Percentiles rank a stretch among this genome's conserved stretches.
These are phyloP conservation scores for Barnettozyma botsteinii DNA, from an alignment of 805 yeast genomes.

Conservation along the genomic window DNA sequence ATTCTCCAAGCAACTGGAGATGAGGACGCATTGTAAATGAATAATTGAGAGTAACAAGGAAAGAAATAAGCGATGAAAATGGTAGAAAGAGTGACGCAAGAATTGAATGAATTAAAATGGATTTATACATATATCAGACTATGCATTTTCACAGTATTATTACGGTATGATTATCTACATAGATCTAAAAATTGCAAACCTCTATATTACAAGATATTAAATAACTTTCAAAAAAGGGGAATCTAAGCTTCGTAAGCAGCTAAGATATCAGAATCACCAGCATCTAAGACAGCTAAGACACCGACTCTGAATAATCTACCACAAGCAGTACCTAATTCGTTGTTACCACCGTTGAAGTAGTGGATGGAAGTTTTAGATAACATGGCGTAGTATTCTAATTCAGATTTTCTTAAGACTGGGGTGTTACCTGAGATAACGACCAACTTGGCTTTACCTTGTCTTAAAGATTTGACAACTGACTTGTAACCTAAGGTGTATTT, in stretches of 20 bases:
- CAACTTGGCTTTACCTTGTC: slow-evolving; percentile 99
- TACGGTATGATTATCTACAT: no score
- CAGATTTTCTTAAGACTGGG: slow-evolving; percentile 99
- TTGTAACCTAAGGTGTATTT: slow-evolving; percentile 99
- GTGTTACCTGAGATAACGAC: slow-evolving; percentile 98
- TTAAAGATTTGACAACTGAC: slow-evolving; percentile 95
- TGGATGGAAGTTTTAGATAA: slow-evolving; percentile 92
- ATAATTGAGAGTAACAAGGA: neutral
- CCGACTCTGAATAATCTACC: slow-evolving; percentile 99
- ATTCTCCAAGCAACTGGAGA: neutral
- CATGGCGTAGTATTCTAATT: slow-evolving; percentile 99
- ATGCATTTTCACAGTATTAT: no score
- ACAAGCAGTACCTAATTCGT: slow-evolving; percentile 99
- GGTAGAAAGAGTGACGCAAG: no score
- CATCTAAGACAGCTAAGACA: slow-evolving; percentile 91
- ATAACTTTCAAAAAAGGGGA: slow-evolving; percentile 2
- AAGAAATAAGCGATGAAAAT: no score
- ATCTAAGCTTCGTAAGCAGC: slow-evolving; percentile 36
- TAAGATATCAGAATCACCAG: slow-evolving; percentile 99
- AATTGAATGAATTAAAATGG: no score
- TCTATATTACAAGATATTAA: slow-evolving; percentile 6
- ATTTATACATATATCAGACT: no score
- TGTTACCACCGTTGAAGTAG: slow-evolving; percentile 99
- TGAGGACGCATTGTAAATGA: slow-evolving; percentile 2
- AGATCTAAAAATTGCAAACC: no score